Base-by-base conservation (phyloP, 1,284 basidiomycete genomes). In the Sporisorium exsertum region DNA sequence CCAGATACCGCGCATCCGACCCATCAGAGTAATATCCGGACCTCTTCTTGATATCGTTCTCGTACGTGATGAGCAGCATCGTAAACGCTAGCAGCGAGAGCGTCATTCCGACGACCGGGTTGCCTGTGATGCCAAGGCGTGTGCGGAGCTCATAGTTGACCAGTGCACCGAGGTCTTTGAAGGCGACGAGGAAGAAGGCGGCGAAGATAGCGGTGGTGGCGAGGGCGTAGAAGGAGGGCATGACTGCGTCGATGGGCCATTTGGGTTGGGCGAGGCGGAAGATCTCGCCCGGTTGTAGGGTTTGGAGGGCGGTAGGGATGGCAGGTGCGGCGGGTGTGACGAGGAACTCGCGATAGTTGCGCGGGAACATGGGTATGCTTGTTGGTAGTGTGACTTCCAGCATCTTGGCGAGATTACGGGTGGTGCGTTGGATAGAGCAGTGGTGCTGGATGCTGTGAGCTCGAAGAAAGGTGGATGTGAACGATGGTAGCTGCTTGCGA, bases 1-100 rank as follows among this genome's bases (percentile, higher is more conserved):
- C 66, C 51, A 64, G 45, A 15, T 45, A 59, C 24, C 72, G 42
- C 50, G 72, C 65, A 47, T 74, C 72, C 22, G 62, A 45, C 8
- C 42, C 57, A 15, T 74, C 72, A 33, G 13, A n/a, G 22, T 74
- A 74, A 26, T 69, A 74, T 0, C 72, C 72, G 2, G 53, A 50
- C 9, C 72, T 40, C 61, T 69, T 74, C 58, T 59, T 64, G 47
- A 74, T 68, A 40, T 74, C 72, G 33, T 69, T 74, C 62, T 74
- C 72, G 29, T 74, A 74, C 4, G 65, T 65, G 40, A 74, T 64
- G 5, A 64, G 32, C 6, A 68, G 40, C 65, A 74, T 74, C 16
- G 65, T 65, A 13, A 58, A 33, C 5, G 72, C 72, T 3, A 74
- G 54, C 50, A 74, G 40, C 18, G 62, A 60, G 13, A 74, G 50